Evolutionary conservation across 257 asterid species (phyloP).

Genomic region (Solanum paucissectum): DNA sequence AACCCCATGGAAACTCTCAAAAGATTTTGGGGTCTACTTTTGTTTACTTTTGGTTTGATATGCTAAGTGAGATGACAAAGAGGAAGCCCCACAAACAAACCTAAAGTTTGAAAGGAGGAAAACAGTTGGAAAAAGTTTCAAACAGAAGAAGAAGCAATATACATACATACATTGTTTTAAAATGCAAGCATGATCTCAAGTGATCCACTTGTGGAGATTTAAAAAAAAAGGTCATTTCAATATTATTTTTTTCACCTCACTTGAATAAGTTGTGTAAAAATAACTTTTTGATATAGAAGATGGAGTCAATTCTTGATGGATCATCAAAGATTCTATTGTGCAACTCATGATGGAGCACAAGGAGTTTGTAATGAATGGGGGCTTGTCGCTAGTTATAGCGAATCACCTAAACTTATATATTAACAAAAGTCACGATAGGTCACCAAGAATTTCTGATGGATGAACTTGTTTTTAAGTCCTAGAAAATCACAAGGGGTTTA

Average conservation of each 20-base stretch:
- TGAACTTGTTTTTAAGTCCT: not conserved
- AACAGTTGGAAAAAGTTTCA: conserved; percentile 22
- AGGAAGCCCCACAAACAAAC: conserved; percentile 25
- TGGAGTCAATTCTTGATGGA: not conserved
- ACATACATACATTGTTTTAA: not conserved
- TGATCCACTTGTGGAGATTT: not conserved
- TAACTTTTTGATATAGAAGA: not conserved
- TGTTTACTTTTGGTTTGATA: conserved; percentile 3
- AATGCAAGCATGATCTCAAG: not conserved
- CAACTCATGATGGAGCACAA: not conserved
- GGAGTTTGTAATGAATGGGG: not conserved
- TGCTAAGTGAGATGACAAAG: conserved; percentile 21
- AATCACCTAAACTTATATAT: not conserved
- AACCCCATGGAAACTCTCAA: conserved; percentile 13
- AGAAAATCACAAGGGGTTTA: not conserved
- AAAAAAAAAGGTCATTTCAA: too few species aligned
- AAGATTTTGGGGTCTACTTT: conserved; percentile 9
- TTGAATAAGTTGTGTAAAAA: not conserved
- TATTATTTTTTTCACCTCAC: not conserved
- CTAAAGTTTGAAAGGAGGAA: conserved; percentile 11
- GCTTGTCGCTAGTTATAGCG: not conserved
- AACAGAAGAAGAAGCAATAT: not conserved
- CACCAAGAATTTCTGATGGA: not conserved
- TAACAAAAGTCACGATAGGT: not conserved
- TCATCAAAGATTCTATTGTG: too few species aligned